Percentiles rank a stretch among this genome's conserved stretches.
These are phyloP conservation scores for Tolypocladium album DNA, from an alignment of 2,329 filamentous ascomycete genomes.

Conservation along the genomic window DNA sequence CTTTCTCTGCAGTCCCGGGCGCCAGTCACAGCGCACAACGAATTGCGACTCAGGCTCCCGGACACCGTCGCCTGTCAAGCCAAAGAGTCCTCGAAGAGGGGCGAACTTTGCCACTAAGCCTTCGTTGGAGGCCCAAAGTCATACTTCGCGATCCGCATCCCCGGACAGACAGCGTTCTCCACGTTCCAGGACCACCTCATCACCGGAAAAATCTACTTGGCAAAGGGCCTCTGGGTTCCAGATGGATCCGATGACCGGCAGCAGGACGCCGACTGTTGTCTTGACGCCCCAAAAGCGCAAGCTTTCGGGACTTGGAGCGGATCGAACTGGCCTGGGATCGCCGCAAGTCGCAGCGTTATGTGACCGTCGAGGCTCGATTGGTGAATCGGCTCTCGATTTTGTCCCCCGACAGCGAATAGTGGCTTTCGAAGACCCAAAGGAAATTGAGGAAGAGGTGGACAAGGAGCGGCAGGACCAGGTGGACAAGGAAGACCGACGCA, in stretches of 20 bases:
- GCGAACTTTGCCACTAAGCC: background rate
- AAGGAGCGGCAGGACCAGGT: constrained; percentile 48
- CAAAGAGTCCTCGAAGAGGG: constrained; percentile 2
- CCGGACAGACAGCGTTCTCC: constrained; percentile 4
- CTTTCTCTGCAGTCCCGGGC: constrained; percentile 34
- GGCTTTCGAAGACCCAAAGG: constrained; percentile 54
- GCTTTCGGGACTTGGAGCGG: constrained; percentile 59
- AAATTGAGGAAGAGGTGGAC: constrained; percentile 53
- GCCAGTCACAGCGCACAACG: constrained; percentile 17
- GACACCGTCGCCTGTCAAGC: constrained; percentile 8
- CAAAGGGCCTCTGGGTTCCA: constrained; percentile 36
- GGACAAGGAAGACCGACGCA: constrained; percentile 48
- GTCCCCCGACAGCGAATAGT: constrained; percentile 42
- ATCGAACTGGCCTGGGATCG: constrained; percentile 62
- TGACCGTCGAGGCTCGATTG: constrained; percentile 60
- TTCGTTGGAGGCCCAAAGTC: constrained; percentile 1
- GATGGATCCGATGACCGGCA: constrained; percentile 39
- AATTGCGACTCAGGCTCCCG: constrained; percentile 2
- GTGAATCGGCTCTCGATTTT: constrained; percentile 54
- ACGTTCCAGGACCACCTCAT: constrained; percentile 7
- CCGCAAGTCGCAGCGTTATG: constrained; percentile 62
- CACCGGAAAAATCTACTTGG: constrained; percentile 10
- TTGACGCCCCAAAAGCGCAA: constrained; percentile 39
- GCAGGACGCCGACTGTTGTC: constrained; percentile 51
- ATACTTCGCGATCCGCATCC: background rate